Evolutionary conservation across 495 filamentous ascomycete genomes (phyloP), one percentile per base, ranked within the genome.

Genomic region (Podospora comata): DNA sequence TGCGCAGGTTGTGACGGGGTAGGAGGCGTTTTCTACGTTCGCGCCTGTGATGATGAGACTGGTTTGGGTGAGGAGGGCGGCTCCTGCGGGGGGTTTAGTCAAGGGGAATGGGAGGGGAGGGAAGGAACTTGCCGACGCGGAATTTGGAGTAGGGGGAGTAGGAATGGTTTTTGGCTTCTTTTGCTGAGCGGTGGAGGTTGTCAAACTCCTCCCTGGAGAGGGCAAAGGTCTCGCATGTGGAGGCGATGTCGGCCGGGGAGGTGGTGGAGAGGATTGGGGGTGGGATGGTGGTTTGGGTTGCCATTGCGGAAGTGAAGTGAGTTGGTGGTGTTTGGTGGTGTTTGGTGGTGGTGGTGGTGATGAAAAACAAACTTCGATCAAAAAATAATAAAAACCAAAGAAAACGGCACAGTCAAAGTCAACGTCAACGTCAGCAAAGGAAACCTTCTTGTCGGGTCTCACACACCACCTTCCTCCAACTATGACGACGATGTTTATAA

Each of bases 101-200:
- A 32, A 1, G 30, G 30, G 30, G 30, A 7, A 32, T 32, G 7
- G 7, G 7, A 32, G 30, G 30, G 30, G 30, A 32, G 30, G 30
- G 30, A 7, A 32, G 4, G 7, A 32, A 32, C 30, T 3, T 11
- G 67, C 95, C 95, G 70, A 99, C 95, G 55, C 87, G 92, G 87
- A 98, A 99, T 65, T 89, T 85, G 71, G 92, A 96, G 83, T 99
- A 97, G 11, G 93, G 95, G 85, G 92, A 94, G 82, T 97, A 96
- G 54, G 93, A 90, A n/a, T 80, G 78, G 9, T 79, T 82, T 76
- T 93, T 94, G 69, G 92, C 91, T 39, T 83, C 84, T 27, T 83
- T 80, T 60, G 87, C 86, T 70, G 84, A 85, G 30, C 75, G 71
- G 13, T 82, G 85, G 56, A 97, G 87, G 34, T 80, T 80, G 65